Base-by-base conservation (phyloP, 441 rosid genomes). In the Hura crepitans region DNA sequence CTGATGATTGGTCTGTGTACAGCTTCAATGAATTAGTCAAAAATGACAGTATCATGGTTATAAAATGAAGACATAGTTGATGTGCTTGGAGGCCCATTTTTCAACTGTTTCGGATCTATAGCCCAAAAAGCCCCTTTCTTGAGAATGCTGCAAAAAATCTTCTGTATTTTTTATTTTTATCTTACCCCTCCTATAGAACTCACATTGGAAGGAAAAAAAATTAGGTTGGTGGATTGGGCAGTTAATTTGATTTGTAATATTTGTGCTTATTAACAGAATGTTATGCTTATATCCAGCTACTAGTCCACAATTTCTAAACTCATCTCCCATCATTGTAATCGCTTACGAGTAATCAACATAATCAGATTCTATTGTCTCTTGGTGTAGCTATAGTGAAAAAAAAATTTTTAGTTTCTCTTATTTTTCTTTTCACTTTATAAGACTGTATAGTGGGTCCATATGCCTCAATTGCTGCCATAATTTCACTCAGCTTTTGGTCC, bases 301-400 rank as follows among this genome's bases (percentile, higher is more conserved):
- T 5, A 23, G 7, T 27, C 22, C 35, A 63, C n/a, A 43, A 20
- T 55, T 55, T 56, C 25, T 23, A 27, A n/a, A 9, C 17, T 39
- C 25, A 30, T 7, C 45, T 1, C 39, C 51, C 27, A 27, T 56
- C 42, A 27, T 57, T 54, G 6, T 10, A 54, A 10, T 54, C 71
- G 54, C 25, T 55, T 47, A 37, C 6, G 43, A 17, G 33, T 42
- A 25, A 30, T 35, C 20, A 39, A 58, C 25, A 28, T 2, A n/a
- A n/a, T n/a, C n/a, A 12, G 28, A 20, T 30, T 45, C 53, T 28
- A n/a, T 17, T 20, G 30, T 51, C 9, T 51, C 69, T 55, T 54
- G 14, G n/a, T 28, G 35, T 67, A 39, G 64, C 64, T 28, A 20
- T 25, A 67, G 63, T 25, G 39, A 54, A 42, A 42, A 68, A 46